A percentile compares a stretch with the other conserved stretches of the same genome.
Conservation (phyloP, 768 basidiomycete genomes). For the Trametes cinnabarina region DNA sequence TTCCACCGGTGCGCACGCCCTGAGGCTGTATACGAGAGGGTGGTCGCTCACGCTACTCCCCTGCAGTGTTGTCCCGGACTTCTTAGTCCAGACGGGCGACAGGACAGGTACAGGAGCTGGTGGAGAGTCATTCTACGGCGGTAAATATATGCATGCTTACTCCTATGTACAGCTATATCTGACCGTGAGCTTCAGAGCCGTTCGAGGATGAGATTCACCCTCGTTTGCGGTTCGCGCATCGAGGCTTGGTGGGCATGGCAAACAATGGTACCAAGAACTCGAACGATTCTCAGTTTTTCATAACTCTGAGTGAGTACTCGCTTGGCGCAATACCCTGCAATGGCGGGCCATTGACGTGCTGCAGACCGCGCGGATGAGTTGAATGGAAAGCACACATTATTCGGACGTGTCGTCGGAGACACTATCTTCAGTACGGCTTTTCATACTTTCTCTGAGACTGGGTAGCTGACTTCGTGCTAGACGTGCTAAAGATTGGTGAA, state of each 20-base stretch:
- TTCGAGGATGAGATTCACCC: constrained; percentile 96
- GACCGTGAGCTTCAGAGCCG: constrained; percentile 53
- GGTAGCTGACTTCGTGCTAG: constrained; percentile 37
- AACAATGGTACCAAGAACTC: constrained; percentile 84
- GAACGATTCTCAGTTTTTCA: constrained; percentile 94
- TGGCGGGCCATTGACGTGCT: too few species aligned
- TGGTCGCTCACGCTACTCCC: neutral
- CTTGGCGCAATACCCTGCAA: too few species aligned
- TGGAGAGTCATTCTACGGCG: constrained; percentile 95
- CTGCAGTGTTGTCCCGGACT: constrained; percentile 77
- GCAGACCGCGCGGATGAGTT: constrained; percentile 88
- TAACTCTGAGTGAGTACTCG: constrained; percentile 71
- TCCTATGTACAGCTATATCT: neutral
- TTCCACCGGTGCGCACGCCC: constrained; percentile 70
- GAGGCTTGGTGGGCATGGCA: constrained; percentile 93
- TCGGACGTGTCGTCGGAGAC: constrained; percentile 86
- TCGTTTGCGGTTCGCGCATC: constrained; percentile 82
- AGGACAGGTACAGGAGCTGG: constrained; percentile 87
- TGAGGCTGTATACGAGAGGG: neutral
- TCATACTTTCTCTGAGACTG: neutral
- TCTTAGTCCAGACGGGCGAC: constrained; percentile 95
- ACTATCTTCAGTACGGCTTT: constrained; percentile 78
- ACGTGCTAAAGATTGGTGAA: constrained; percentile 89
- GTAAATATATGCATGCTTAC: constrained; percentile 34
- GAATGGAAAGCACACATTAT: constrained; percentile 92